Evolutionary conservation across 768 basidiomycete genomes (phyloP), one percentile per base, ranked within the genome.

Genomic region (Xanthoconium stramineum): DNA sequence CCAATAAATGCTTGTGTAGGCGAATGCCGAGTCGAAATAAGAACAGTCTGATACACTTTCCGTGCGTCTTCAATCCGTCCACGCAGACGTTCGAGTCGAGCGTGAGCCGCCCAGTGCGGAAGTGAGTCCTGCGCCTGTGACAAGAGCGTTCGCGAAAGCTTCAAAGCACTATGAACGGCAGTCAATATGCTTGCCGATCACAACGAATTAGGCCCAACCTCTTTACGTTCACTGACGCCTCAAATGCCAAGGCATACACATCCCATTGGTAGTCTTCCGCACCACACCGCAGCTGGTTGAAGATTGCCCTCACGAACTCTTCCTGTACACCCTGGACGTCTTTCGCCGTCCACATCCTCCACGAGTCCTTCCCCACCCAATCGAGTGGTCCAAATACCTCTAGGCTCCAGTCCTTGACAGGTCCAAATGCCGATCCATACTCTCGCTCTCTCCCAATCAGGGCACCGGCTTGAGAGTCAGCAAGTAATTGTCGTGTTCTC

Each of bases 101-200:
- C 89, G 71, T 92, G 89, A n/a, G 78, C 78, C n/a, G 76, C 76
- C 91, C 91, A 93, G 52, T 81, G 84, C 11, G 67, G 68, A 36
- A 87, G 61, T 8, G 89, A 88, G 44, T 83, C 79, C 19, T 78
- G 80, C 38, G 76, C 72, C 1, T 60, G 65, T 4, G 87, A 81
- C 28, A 94, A 78, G 20, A 89, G 74, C 3, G 70, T 67, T 36
- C 84, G 85, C 10, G 91, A 93, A 38, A 83, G 72, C 68, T 85
- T 90, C 33, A 85, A 55, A 9, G 89, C 87, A 60, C 89, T 92
- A 56, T 5, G 10, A 45, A 56, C 36, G 14, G 35, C 42, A 19
- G 37, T 69, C 29, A 69, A 55, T 49, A 42, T 57, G 44, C 33
- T 35, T 36, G 32, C 19, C 42, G 14, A 4, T 46, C 30, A 30